Percentiles rank a stretch among this genome's conserved stretches.
Conservation (phyloP, 441 rosid genomes). For the Brassica balearica region DNA sequence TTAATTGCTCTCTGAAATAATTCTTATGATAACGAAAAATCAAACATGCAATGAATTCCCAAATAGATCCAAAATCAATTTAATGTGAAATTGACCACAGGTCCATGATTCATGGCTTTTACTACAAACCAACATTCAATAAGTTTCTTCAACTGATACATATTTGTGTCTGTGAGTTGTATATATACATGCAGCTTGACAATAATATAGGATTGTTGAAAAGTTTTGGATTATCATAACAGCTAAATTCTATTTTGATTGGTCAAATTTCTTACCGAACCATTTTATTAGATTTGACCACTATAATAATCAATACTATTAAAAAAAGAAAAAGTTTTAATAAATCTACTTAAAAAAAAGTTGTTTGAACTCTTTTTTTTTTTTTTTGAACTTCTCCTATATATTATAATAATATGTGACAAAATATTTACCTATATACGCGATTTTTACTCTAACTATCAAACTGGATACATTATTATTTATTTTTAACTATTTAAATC, state of each 20-base stretch:
- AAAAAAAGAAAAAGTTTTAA: too few species aligned
- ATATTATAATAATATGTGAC: too few species aligned
- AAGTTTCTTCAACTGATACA: background rate
- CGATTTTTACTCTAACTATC: too few species aligned
- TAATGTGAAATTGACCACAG: constrained; percentile 36
- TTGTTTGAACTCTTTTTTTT: too few species aligned
- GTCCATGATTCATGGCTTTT: constrained; percentile 47
- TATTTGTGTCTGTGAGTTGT: constrained; percentile 11
- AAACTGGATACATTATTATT: too few species aligned
- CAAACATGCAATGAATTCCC: constrained; percentile 27
- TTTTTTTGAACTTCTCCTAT: background rate
- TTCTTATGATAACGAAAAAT: background rate
- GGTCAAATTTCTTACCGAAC: constrained; percentile 26
- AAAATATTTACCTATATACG: too few species aligned
- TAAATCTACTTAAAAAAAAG: too few species aligned
- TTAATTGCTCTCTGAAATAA: constrained; percentile 14
- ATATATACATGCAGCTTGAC: background rate
- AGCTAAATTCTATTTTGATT: constrained; percentile 35
- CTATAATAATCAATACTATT: background rate
- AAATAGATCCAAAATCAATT: constrained; percentile 40
- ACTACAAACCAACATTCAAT: constrained; percentile 37
- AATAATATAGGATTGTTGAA: background rate
- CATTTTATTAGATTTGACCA: constrained; percentile 18
- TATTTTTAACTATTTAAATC: too few species aligned
- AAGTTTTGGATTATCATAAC: constrained; percentile 17